Evolutionary conservation across 495 filamentous ascomycete genomes (phyloP).

Genomic region (Beverwykella pulmonaria): DNA sequence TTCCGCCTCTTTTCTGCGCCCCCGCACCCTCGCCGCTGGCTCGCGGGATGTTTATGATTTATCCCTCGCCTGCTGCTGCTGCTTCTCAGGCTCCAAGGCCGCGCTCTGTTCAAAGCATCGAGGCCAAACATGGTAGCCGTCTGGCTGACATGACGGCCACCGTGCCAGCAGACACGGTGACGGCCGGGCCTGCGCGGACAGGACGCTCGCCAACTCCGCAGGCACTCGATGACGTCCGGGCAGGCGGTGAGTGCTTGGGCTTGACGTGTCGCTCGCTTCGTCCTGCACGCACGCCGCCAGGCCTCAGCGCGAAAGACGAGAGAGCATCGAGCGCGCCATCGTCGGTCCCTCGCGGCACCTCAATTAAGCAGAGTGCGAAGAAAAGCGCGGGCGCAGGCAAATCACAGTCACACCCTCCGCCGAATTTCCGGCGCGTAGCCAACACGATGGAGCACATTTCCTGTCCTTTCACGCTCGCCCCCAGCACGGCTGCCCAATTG

Average conservation of each 20-base stretch:
- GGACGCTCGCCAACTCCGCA: not conserved
- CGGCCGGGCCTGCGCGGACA: too few relatives aligned
- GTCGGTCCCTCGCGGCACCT: too few relatives aligned
- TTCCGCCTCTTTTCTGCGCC: not conserved
- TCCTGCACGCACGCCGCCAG: constrained; percentile 8
- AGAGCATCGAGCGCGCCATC: not conserved
- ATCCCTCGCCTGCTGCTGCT: too few relatives aligned
- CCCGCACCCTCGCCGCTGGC: not conserved
- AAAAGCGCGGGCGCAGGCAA: constrained; percentile 6
- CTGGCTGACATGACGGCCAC: too few relatives aligned
- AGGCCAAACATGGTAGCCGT: too few relatives aligned
- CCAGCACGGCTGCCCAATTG: not conserved
- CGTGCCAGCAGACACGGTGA: too few relatives aligned
- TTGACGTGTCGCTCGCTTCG: constrained; percentile 13
- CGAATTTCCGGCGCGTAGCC: constrained; percentile 25
- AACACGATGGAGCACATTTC: constrained; percentile 15
- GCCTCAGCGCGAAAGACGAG: not conserved
- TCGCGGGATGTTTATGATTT: not conserved
- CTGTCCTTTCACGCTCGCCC: not conserved
- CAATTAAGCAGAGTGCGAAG: too few relatives aligned
- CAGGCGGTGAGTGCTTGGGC: not conserved
- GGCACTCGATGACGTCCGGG: not conserved
- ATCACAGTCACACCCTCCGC: constrained; percentile 17
- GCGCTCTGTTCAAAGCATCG: too few relatives aligned
- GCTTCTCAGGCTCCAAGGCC: too few relatives aligned